Evolutionary conservation across 2,329 filamentous ascomycete species (phyloP).

Genomic region (Apiospora aurea): DNA sequence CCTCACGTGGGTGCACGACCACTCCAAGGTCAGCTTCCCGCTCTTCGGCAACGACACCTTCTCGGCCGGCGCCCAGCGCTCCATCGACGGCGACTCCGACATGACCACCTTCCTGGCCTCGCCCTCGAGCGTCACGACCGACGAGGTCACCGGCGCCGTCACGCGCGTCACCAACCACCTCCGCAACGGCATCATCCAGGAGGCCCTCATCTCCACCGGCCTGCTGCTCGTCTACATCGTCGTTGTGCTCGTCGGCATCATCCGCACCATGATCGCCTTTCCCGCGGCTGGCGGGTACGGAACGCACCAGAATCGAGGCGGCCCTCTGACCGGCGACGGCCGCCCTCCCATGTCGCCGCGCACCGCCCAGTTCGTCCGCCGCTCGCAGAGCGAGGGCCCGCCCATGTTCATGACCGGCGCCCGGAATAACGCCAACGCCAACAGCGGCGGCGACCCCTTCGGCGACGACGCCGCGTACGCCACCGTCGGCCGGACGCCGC

Average conservation of each 20-base stretch:
- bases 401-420: constrained; percentile 4
- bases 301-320: not conserved
- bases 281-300: not conserved
- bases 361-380: constrained; percentile 3
- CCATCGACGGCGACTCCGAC: constrained; percentile 63
- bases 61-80: constrained; percentile 75
- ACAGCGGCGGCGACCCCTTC: not conserved
- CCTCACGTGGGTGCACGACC: constrained; percentile 90
- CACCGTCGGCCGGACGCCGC: constrained; percentile 28
- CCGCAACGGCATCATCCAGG: constrained; percentile 71
- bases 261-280: constrained; percentile 57
- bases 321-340: constrained; percentile 23
- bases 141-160: constrained; percentile 83
- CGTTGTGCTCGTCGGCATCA: constrained; percentile 76
- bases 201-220: constrained; percentile 79
- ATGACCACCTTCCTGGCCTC: constrained; percentile 79
- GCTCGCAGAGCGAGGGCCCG: constrained; percentile 14
- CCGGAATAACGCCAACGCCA: not conserved
- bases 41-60: constrained; percentile 81
- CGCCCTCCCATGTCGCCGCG: constrained; percentile 28
- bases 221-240: constrained; percentile 81
- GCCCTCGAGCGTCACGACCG: constrained; percentile 74
- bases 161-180: constrained; percentile 73
- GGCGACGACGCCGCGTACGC: constrained; percentile 27
- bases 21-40: constrained; percentile 85